A percentile compares a stretch with the other conserved stretches of the same genome.
These are phyloP conservation scores for Pseudogymnoascus sp. DNA, from an alignment of 2,329 filamentous ascomycete species.

Conservation along the genomic window DNA sequence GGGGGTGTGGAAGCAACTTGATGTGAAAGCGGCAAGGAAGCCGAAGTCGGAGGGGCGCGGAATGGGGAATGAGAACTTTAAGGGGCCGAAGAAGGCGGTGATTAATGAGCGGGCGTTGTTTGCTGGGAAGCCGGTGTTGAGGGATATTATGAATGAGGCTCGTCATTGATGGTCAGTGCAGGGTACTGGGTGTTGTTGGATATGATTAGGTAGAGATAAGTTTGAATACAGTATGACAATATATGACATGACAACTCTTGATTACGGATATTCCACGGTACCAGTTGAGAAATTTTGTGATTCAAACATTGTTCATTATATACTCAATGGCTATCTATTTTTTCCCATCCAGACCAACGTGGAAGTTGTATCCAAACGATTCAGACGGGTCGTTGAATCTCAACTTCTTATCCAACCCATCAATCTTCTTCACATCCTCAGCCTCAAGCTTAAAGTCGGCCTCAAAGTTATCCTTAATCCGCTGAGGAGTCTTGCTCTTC, in stretches of 20 bases:
- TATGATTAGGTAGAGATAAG: neutral
- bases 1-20: slow-evolving; percentile 16
- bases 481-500: slow-evolving; percentile 52
- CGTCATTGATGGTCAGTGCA: neutral
- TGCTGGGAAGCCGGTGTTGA: slow-evolving; percentile 60
- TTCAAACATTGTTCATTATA: neutral
- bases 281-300: neutral
- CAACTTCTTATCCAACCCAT: slow-evolving; percentile 49
- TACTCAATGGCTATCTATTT: slow-evolving; percentile 17
- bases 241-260: neutral
- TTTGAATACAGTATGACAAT: slow-evolving; percentile 7
- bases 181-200: neutral
- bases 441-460: slow-evolving; percentile 53
- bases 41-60: slow-evolving; percentile 15
- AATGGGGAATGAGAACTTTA: slow-evolving; percentile 4
- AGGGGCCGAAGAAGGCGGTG: slow-evolving; percentile 46
- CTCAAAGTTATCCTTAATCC: slow-evolving; percentile 57
- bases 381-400: slow-evolving; percentile 54
- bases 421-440: slow-evolving; percentile 49
- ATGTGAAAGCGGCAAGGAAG: slow-evolving; percentile 18
- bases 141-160: slow-evolving; percentile 71
- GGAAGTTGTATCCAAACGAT: slow-evolving; percentile 52
- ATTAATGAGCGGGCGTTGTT: slow-evolving; percentile 56
- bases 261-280: neutral
- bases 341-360: slow-evolving; percentile 52